Base-by-base conservation (phyloP, 2,329 filamentous ascomycete genomes). In the Xylariales sp. region DNA sequence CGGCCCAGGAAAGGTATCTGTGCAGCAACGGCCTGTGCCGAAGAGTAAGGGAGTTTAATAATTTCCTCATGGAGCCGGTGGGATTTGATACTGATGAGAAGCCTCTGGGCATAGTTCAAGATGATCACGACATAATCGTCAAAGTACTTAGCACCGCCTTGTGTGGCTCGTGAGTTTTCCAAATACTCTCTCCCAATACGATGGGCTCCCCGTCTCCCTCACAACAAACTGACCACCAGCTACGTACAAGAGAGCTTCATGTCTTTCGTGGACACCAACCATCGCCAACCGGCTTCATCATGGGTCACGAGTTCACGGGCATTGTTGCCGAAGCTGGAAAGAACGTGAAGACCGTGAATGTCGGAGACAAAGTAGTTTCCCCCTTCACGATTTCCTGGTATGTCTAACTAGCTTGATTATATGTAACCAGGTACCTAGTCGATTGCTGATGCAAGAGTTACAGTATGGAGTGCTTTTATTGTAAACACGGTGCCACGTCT, bases 271-370 rank as follows among this genome's bases (percentile, higher is more conserved):
- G 90, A 24, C 83, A 88, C 52, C 81, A 95, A 55, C 73, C 79
- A 17, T 83, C 81, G 6, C 70, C 62, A 1, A 77, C 83, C 0
- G 76, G 72, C 18, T 78, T 77, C 50, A 73, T 80, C 39, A 81
- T 81, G 84, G 86, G 88, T 41, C 90, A 95, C 58, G 90, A 95
- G 56, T 94, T 95, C 55, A 88, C 86, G 2, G 90, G 90, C 5
- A 74, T 71, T 17, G 78, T 95, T 8, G 73, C 81, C 23, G 77
- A 85, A 45, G 66, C 74, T 30, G 89, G 89, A 0, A 65, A 72
- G 13, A 72, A 66, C 3, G 86, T 95, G 31, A 81, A 76, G 51
- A 77, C 72, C 1, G 69, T 95, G 46, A 67, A 79, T 45, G 68
- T 83, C 37, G 89, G 88, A 5, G 89, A 95, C 59, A 78, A 78